Conservation (phyloP, 139 green algal genomes). For the Micractinium sp. region DNA sequence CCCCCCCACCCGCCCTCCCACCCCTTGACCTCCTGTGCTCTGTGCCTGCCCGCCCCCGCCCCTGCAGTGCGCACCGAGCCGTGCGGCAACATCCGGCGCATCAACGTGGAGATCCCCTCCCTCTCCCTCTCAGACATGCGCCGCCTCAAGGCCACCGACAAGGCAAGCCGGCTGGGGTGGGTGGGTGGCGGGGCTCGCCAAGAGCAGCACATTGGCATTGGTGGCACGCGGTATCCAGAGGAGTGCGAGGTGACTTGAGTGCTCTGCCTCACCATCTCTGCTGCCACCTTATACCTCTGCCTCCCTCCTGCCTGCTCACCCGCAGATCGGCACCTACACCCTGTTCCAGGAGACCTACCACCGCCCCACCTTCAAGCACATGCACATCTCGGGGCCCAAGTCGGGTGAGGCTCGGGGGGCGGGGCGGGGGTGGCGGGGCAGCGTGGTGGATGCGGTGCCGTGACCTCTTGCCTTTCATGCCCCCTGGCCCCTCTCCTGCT, state of each 20-base stretch:
- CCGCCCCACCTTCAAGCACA: slow-evolving; percentile 63
- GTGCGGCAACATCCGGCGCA: slow-evolving; percentile 70
- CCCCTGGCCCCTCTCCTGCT: background rate
- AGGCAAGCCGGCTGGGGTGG: background rate
- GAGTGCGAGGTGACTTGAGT: background rate
- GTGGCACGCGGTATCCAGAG: no score
- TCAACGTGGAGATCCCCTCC: slow-evolving; percentile 81
- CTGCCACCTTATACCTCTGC: background rate
- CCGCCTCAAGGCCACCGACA: slow-evolving; percentile 73
- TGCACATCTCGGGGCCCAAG: slow-evolving; percentile 76
- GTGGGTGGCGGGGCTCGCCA: no score
- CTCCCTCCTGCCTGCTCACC: background rate
- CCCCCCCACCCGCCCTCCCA: background rate
- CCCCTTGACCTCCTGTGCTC: no score
- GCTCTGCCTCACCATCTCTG: background rate
- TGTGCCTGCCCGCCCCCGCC: background rate
- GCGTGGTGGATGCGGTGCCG: background rate
- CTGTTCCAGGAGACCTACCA: slow-evolving; percentile 68
- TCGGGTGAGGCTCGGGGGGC: background rate
- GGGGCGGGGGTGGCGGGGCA: no score
- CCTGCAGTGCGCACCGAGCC: slow-evolving; percentile 59
- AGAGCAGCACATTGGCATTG: no score
- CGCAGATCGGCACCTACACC: slow-evolving; percentile 74
- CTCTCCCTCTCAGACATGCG: slow-evolving; percentile 75
- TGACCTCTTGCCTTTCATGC: no score